Base-by-base conservation (phyloP, 768 basidiomycete species). In the Xerocomus spinulosus region DNA sequence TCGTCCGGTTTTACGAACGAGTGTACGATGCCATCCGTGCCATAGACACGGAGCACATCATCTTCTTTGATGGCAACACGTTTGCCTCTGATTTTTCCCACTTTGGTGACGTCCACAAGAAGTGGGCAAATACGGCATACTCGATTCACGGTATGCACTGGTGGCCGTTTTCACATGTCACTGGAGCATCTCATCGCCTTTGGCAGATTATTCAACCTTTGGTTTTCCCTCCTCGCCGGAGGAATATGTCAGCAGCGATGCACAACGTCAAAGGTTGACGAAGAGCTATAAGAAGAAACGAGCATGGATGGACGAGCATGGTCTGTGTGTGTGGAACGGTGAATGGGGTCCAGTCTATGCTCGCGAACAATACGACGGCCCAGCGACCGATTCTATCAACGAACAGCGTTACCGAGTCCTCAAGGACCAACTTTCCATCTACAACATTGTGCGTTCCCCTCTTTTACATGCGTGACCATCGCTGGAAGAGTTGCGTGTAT, bases 261-360 rank as follows among this genome's bases (percentile, higher is more conserved):
- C 73, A 45, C 85, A 87, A 64, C 70, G 68, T 42, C 64, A 55
- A 46, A 63, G 81, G 44, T 51, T 88, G 49, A 68, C 66, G 56
- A 66, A 75, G 52, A 81, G 78, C 54, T 88, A 84, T 59, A 77
- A 82, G 63, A 80, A 80, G 69, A 91, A 91, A 68, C 71, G 84
- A 29, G 76, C 80, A 55, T 90, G 84, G 83, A 84, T 87, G 84
- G 80, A 85, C 54, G 69, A 79, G 62, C 69, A 74, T 5, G 75
- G 76, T 1, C 67, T 84, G 28, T 83, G 82, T 49, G 83, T 86
- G 17, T 82, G 83, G 85, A 86, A 87, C 55, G 88, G 88, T 15
- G 88, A 89, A 64, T 90, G 82, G 76, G 90, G 89, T 17, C 87
- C 87, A 3, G 87, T 91, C 20, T 91, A 90, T 53, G 83, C 85